Evolutionary conservation across 106 monocot genomes (phyloP).

Genomic region (Dioscorea dumetorum): DNA sequence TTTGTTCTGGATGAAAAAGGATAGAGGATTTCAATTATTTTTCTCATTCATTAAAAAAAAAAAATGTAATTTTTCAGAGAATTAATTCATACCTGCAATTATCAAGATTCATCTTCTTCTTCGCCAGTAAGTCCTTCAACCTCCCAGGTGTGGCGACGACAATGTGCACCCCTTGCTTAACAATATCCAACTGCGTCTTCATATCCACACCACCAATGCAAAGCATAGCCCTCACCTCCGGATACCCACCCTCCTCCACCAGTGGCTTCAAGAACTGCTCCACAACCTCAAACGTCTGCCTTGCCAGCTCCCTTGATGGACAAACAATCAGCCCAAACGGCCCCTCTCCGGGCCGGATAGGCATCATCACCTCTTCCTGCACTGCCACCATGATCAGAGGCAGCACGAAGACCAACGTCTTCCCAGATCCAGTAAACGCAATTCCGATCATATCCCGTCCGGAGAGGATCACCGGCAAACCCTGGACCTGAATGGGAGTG

Average conservation of each 20-base stretch:
- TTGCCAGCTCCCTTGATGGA: constrained; percentile 86
- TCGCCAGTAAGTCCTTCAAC: constrained; percentile 87
- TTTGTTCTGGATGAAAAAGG: too few relatives aligned
- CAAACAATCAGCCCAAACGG: constrained; percentile 88
- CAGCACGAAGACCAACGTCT: constrained; percentile 85
- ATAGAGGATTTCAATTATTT: too few relatives aligned
- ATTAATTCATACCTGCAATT: constrained; percentile 65
- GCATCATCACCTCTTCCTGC: constrained; percentile 94
- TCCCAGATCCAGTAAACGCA: constrained; percentile 93
- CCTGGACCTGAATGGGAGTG: constrained; percentile 95
- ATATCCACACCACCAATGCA: constrained; percentile 98
- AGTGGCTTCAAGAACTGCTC: constrained; percentile 68
- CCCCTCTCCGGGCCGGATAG: constrained; percentile 81
- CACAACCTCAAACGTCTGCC: constrained; percentile 83
- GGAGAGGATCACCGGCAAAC: constrained; percentile 64
- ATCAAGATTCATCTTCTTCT: constrained; percentile 98
- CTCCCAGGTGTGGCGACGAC: constrained; percentile 98
- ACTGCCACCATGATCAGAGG: constrained; percentile 84
- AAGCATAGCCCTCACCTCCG: constrained; percentile 72
- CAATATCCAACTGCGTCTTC: constrained; percentile 79
- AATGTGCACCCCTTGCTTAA: constrained; percentile 91
- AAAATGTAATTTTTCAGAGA: too few relatives aligned
- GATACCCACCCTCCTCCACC: constrained; percentile 65
- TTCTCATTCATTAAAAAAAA: not conserved
- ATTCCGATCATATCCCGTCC: constrained; percentile 99